These are phyloP conservation scores for Diospyros lotus DNA, from an alignment of 148 eudicot species.

Conservation along the genomic window DNA sequence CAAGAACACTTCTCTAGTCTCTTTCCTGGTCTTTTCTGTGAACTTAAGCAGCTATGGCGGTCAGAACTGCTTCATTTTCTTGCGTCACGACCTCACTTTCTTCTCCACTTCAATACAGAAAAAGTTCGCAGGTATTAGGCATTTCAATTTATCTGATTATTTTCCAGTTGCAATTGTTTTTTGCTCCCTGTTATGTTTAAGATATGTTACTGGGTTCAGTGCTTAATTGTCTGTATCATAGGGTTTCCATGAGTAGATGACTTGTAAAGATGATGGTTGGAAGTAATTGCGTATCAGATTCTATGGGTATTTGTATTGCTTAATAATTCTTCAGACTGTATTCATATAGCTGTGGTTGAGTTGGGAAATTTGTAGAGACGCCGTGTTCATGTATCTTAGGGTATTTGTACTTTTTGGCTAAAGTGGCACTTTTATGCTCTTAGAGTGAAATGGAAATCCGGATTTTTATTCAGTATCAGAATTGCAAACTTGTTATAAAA, in stretches of 20 bases:
- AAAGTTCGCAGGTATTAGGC: constrained; percentile 16
- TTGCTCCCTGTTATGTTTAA: not conserved
- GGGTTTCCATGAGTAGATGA: constrained; percentile 1
- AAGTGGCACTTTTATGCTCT: not conserved
- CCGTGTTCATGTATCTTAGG: no score
- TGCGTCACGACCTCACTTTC: constrained; percentile 20
- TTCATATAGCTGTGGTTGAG: constrained; percentile 5
- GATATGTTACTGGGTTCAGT: not conserved
- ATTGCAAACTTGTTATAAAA: not conserved
- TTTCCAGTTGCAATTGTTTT: not conserved
- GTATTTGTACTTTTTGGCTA: no score
- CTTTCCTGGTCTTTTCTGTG: not conserved
- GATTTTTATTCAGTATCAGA: not conserved
- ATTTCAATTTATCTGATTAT: not conserved
- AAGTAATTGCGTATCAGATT: not conserved
- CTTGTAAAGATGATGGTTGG: not conserved
- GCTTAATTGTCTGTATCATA: not conserved
- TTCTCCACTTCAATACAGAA: constrained; percentile 19
- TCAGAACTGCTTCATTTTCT: constrained; percentile 19
- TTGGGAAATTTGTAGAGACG: not conserved
- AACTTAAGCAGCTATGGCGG: constrained; percentile 13
- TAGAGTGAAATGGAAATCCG: not conserved
- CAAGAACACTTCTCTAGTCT: not conserved
- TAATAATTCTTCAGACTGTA: not conserved
- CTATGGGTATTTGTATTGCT: not conserved